Percentiles rank a stretch among this genome's conserved stretches.
Conservation (phyloP, 129 eudicot species). For the Chrysanthemum makinoi region DNA sequence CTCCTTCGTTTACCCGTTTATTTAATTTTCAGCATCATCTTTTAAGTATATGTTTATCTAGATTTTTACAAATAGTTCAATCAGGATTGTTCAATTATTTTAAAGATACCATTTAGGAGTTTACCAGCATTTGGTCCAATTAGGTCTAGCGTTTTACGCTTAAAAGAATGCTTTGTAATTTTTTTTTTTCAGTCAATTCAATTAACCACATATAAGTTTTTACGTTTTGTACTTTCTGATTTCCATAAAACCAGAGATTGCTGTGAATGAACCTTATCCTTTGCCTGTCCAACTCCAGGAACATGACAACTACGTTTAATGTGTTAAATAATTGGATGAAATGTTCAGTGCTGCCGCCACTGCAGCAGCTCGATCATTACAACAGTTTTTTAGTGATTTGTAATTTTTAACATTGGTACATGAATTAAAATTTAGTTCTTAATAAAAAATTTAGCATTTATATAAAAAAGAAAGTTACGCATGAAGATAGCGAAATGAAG, state of each 20-base stretch:
- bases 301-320: too few species aligned
- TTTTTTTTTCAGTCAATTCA: too few species aligned
- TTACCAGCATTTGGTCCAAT: background rate
- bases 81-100: background rate
- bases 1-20: too few species aligned
- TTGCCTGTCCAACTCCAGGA: too few species aligned
- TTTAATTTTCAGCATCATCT: background rate
- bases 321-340: background rate
- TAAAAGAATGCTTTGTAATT: too few species aligned
- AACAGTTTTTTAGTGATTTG: background rate
- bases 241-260: too few species aligned
- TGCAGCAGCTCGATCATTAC: background rate
- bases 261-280: too few species aligned
- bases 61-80: too few species aligned
- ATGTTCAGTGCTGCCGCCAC: background rate
- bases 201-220: too few species aligned
- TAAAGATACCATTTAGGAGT: background rate
- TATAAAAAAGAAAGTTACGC: background rate
- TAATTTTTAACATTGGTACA: background rate
- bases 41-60: background rate
- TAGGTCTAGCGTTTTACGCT: background rate
- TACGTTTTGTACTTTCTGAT: too few species aligned
- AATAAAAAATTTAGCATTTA: too few species aligned
- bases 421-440: too few species aligned
- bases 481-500: background rate